Conservation (phyloP, 2,329 filamentous ascomycete genomes). For the Tolypocladium tundrense region DNA sequence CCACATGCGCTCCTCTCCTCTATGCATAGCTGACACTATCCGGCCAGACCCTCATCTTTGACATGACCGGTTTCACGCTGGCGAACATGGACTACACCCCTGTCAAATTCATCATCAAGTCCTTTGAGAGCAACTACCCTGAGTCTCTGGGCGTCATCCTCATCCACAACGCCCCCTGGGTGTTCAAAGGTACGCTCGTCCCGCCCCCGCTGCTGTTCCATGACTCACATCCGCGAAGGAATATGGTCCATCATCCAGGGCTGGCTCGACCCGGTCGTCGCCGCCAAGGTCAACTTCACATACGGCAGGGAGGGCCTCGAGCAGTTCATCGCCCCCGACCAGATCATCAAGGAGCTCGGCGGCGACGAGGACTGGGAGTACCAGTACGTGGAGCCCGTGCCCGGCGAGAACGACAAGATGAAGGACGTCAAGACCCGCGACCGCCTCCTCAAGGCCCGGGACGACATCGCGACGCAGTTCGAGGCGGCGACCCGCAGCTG, state of each 20-base stretch:
- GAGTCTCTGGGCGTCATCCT: slow-evolving; percentile 83
- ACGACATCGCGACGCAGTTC: slow-evolving; percentile 57
- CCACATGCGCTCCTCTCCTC: background rate
- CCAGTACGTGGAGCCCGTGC: slow-evolving; percentile 63
- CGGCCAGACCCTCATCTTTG: slow-evolving; percentile 75
- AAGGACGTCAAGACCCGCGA: slow-evolving; percentile 54
- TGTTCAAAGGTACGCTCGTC: slow-evolving; percentile 66
- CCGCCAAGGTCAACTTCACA: slow-evolving; percentile 87
- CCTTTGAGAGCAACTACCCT: slow-evolving; percentile 97
- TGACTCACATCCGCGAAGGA: slow-evolving; percentile 31
- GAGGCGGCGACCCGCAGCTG: slow-evolving; percentile 67
- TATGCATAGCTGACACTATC: background rate
- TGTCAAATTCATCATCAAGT: slow-evolving; percentile 99
- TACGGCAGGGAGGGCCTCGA: slow-evolving; percentile 71
- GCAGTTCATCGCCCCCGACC: slow-evolving; percentile 58
- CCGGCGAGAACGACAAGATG: slow-evolving; percentile 69
- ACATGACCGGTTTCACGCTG: slow-evolving; percentile 92
- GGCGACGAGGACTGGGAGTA: slow-evolving; percentile 82
- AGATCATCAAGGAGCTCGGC: slow-evolving; percentile 74
- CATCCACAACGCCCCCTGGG: slow-evolving; percentile 93
- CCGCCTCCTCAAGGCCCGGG: slow-evolving; percentile 51
- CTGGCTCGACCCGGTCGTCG: slow-evolving; percentile 95
- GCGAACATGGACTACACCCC: slow-evolving; percentile 98
- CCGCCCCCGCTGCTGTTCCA: background rate
- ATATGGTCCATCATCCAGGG: slow-evolving; percentile 93